phyloP scores from a whole-genome alignment of 768 basidiomycete species.

The Psilocybe cyanescens region DNA sequence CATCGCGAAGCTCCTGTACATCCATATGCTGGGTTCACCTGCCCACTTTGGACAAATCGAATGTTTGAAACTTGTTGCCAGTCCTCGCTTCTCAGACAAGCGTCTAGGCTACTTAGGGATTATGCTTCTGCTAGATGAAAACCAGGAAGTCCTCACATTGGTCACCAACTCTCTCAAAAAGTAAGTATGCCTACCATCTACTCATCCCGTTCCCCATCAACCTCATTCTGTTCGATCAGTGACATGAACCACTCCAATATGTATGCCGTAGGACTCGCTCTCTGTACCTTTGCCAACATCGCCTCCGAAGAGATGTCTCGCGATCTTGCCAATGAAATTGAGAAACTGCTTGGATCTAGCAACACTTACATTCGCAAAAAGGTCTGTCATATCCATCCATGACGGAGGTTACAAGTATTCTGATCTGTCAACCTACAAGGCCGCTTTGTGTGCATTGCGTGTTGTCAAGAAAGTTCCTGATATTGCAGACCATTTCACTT shows the following conservation, averaged over 20 bases:
- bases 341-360: slow-evolving; percentile 94
- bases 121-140: slow-evolving; percentile 97
- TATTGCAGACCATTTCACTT: slow-evolving; percentile 87
- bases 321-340: slow-evolving; percentile 96
- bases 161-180: slow-evolving; percentile 99
- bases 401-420: slow-evolving; percentile 1
- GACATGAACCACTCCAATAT: slow-evolving; percentile 99
- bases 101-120: slow-evolving; percentile 96
- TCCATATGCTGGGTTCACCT: slow-evolving; percentile 98
- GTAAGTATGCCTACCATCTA: slow-evolving; percentile 47
- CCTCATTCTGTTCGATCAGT: slow-evolving; percentile 44
- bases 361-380: slow-evolving; percentile 99
- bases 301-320: slow-evolving; percentile 99
- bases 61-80: slow-evolving; percentile 92
- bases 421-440: slow-evolving; percentile 48
- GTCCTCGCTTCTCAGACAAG: slow-evolving; percentile 95
- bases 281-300: slow-evolving; percentile 98
- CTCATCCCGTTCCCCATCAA: slow-evolving; percentile 4
- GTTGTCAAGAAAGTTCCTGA: slow-evolving; percentile 97
- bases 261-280: slow-evolving; percentile 96
- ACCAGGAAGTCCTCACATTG: slow-evolving; percentile 94
- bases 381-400: slow-evolving; percentile 47
- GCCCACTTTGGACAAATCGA: slow-evolving; percentile 99
- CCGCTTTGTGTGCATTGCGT: slow-evolving; percentile 91
- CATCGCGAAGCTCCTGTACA: slow-evolving; percentile 96